Evolutionary conservation across 2,329 filamentous ascomycete species (phyloP), one percentile per base, ranked within the genome.

Genomic region (Nigrospora osmanthi): DNA sequence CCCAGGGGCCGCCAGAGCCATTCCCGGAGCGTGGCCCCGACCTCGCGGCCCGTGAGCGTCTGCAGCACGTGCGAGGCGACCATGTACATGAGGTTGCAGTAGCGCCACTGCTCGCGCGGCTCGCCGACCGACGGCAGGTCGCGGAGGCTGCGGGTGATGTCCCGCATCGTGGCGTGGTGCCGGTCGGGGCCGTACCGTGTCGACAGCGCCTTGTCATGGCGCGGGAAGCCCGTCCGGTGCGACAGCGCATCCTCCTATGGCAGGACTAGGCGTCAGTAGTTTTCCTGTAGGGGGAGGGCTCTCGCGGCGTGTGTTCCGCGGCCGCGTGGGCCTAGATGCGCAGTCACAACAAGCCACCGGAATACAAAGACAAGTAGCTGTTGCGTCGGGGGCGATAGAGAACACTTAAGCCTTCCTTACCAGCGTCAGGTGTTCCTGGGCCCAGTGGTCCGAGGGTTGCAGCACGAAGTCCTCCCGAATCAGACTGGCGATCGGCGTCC

Each of bases 41-140:
- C 60, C 49, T 56, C 58, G 9, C 42, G 42, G 4, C 61, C 59
- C 31, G 68, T 69, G 1, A 72, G 54, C 2, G 58, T 66, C 55
- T 77, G 65, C 9, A 75, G 53, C 3, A 64, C 60, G 52, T 76
- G 66, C n/a, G 67, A 59, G 0, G 70, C 67, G 1, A 67, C 67
- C 33, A 68, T 65, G 54, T 64, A 80, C 68, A 78, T 72, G 17
- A 73, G 57, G 52, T 79, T 79, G 60, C 65, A 70, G 57, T 79
- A 80, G 47, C 70, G 62, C 45, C 62, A 76, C 44, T 52, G 60
- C 2, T 64, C 62, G 2, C 76, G 63, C 6, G 73, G 64, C 49
- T 74, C 69, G 7, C 58, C 56, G 1, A 62, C 63, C 49, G 72
- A 51, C 2, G 68, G 64, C 14, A 80, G 56, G 48, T 75, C 54